Evolutionary conservation across 2,329 filamentous ascomycete species (phyloP), one percentile per base, ranked within the genome.

Genomic region (Talaromyces amestolkiae): DNA sequence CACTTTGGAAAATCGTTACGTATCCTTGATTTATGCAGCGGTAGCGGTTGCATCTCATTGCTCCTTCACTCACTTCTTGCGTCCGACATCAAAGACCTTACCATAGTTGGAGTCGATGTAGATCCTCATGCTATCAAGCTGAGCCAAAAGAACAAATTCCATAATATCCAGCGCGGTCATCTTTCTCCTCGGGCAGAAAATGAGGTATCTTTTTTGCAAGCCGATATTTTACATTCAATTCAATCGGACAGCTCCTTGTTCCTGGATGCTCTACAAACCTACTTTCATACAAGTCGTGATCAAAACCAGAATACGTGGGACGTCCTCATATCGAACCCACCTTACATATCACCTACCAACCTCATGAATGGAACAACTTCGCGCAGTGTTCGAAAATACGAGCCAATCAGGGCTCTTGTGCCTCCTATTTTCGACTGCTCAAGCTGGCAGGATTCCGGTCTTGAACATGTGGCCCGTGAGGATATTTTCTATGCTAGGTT

Each of bases 1-100:
- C 19, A 51, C 15, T 41, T 61, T 8, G 35, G 45, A 43, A n/a
- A 11, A 13, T 64, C 3, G 47, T 70, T 96, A 13, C 84, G 83
- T 13, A 81, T 98, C 47, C 77, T 97, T 9, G 95, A 99, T 76
- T 82, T 97, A 35, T 98, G 95, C 77, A 93, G 92, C 0, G 95
- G 95, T 10, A 92, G 91, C 5, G 95, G 95, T 4, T 97, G 94
- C 78, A 96, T 98, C 68, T 86, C 92, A 0, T 84, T 98, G 9
- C 85, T 92, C 3, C 82, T 97, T 7, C 86, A 90, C 68, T 82
- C 88, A 41, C 82, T 89, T 10, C 83, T 92, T 65, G 74, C 71
- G 37, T 70, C 74, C 3, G 71, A 76, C 22, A 76, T 81, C 60
- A 70, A 75, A 1, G 58, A 69, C 0, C 70, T 91, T 8, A 75